phyloP scores from a whole-genome alignment of 2,329 filamentous ascomycete species.

The Aspergillus oerlinghausenensis region DNA sequence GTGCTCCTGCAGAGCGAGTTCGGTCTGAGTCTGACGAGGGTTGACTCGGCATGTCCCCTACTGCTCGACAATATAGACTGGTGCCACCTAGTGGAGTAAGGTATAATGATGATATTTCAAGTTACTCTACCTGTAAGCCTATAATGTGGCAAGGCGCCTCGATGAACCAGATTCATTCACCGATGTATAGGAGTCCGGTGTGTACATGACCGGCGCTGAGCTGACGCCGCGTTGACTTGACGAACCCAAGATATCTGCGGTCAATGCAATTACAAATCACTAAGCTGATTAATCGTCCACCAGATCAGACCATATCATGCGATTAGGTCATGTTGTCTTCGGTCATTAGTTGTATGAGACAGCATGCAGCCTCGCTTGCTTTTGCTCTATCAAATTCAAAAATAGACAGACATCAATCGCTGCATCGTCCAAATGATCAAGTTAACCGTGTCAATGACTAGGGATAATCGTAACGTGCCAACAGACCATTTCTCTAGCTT shows the following conservation, averaged over 20 bases:
- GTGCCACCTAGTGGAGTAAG: not conserved
- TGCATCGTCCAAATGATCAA: not conserved
- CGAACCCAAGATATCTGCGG: too few species aligned
- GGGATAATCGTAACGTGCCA: not conserved
- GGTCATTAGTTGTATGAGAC: constrained; percentile 21
- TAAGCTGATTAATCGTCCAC: not conserved
- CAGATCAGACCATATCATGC: not conserved
- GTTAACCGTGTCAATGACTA: not conserved
- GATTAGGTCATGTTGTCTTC: constrained; percentile 11
- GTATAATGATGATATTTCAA: not conserved
- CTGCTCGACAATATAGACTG: too few species aligned
- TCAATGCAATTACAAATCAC: not conserved
- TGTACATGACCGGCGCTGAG: too few species aligned
- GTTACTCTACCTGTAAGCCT: not conserved
- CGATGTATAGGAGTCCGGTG: not conserved
- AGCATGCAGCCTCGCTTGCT: constrained; percentile 19
- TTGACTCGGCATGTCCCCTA: too few species aligned
- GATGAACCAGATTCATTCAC: not conserved
- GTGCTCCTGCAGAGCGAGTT: too few species aligned
- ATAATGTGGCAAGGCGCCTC: not conserved
- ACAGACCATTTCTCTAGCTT: constrained; percentile 48
- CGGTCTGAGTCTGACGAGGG: too few species aligned
- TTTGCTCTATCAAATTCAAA: constrained; percentile 12
- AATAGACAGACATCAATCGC: constrained; percentile 5
- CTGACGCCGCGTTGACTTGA: too few species aligned